Conservation (phyloP, 805 yeast species). For the Myxozyma nipponensis region DNA sequence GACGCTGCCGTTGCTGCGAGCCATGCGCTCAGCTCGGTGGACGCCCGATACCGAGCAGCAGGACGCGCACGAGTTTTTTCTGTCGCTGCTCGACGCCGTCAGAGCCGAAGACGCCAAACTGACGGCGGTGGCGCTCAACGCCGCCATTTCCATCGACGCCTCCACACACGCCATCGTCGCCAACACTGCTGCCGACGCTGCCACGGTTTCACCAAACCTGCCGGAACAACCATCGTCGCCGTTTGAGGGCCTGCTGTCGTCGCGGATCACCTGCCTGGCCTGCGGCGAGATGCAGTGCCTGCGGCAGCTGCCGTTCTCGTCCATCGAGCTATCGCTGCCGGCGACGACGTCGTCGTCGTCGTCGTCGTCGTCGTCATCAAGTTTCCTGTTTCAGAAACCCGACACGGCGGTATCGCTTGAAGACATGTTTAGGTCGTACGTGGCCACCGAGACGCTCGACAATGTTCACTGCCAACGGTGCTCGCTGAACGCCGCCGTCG, state of each 20-base stretch:
- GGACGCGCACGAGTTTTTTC: conserved; percentile 28
- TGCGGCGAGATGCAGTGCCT: conserved; percentile 96
- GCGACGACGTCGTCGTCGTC: too few species aligned
- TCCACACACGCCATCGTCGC: conserved; percentile 1
- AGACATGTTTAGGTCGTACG: conserved; percentile 56
- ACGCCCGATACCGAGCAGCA: conserved; percentile 25
- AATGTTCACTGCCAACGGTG: conserved; percentile 95
- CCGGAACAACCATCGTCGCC: conserved; percentile 42
- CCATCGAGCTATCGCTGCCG: conserved; percentile 35
- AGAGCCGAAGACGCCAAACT: conserved; percentile 8
- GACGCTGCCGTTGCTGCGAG: conserved; percentile 10
- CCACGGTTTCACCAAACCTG: background rate
- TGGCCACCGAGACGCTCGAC: conserved; percentile 76
- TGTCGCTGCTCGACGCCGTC: conserved; percentile 20
- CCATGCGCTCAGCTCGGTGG: conserved; percentile 17
- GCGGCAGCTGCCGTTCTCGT: conserved; percentile 65
- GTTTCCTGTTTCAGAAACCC: conserved; percentile 4
- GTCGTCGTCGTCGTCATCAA: background rate
- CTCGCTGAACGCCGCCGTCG: conserved; percentile 49
- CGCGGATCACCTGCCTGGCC: conserved; percentile 80
- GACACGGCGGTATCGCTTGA: conserved; percentile 11
- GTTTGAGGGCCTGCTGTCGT: conserved; percentile 84
- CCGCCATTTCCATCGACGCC: conserved; percentile 1
- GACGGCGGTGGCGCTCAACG: background rate
- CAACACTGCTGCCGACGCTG: background rate